phyloP scores from a whole-genome alignment of 2,329 filamentous ascomycete genomes.

The Colletotrichum eremochloae region DNA sequence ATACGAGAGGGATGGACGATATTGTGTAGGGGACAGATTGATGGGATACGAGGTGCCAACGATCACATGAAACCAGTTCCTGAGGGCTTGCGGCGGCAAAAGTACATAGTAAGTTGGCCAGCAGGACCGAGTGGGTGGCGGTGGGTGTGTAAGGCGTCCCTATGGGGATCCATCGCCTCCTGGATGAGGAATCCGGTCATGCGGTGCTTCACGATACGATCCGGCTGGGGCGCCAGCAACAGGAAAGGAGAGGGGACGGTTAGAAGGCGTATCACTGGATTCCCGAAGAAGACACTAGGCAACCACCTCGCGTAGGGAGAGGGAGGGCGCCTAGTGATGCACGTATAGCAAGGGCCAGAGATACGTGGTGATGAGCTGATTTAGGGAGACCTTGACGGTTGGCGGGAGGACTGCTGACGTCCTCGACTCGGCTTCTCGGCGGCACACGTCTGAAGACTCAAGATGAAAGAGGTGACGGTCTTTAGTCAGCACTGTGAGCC shows the following conservation, averaged over 20 bases:
- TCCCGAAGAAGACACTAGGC: not conserved
- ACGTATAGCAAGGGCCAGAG: constrained; percentile 26
- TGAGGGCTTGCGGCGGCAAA: constrained; percentile 3
- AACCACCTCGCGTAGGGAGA: not conserved
- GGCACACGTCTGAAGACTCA: not conserved
- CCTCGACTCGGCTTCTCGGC: constrained; percentile 12
- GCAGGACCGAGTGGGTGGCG: not conserved
- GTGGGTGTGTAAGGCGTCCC: not conserved
- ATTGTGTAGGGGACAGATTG: not conserved
- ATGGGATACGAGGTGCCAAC: constrained; percentile 31
- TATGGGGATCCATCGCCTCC: not conserved
- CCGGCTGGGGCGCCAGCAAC: not conserved
- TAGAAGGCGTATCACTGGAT: not conserved
- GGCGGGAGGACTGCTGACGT: constrained; percentile 24
- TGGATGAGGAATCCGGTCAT: not conserved
- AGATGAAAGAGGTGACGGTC: too few relatives aligned
- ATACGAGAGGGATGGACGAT: constrained; percentile 22
- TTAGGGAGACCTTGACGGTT: not conserved
- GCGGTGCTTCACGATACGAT: not conserved
- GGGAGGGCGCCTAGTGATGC: constrained; percentile 27
- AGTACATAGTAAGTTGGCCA: not conserved
- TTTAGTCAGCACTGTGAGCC: too few relatives aligned
- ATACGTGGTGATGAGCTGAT: constrained; percentile 24
- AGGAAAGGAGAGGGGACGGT: not conserved
- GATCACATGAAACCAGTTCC: constrained; percentile 31